Evolutionary conservation across 1,139 yeast genomes (phyloP), one percentile per base, ranked within the genome.

Genomic region (Geotrichum carabidarum): DNA sequence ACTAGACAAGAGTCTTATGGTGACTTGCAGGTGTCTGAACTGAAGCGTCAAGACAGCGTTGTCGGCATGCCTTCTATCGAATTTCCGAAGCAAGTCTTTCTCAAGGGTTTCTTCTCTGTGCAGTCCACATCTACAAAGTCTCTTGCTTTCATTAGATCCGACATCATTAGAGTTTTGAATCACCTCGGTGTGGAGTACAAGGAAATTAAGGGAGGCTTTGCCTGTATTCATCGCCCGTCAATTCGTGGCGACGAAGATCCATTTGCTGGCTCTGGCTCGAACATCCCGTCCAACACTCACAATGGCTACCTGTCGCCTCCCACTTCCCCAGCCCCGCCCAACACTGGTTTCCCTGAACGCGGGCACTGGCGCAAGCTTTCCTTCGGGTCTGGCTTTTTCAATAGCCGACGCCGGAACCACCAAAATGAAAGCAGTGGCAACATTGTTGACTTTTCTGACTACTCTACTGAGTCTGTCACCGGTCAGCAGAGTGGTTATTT

Each of bases 51-150:
- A 32, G 5, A 31, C 44, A 42, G 50, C 4, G 43, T 36, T n/a
- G 58, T 47, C 27, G 47, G 86, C 15, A 90, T 91, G 97, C 96
- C 95, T 34, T 89, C 96, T 0, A 90, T 91, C 67, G 96, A 90
- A 66, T 88, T 83, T 66, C 96, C 96, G 60, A 86, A 86, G 72
- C 91, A 96, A 2, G 79, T 91, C 60, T 90, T 90, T 74, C 79
- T 93, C 68, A 90, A 91, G 69, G 98, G 98, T 0, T 90, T 93
- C 66, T 93, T 93, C 73, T 84, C 94, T 60, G 98, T 91, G 46
- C 97, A 90, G 71, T 87, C 96, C 0, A 93, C 99, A 0, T 89
- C 97, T 1, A 88, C 96, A 4, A 90, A 90, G 64, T 91, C 96
- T 93, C 95, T 93, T 55, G 93, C 95, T 8, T 88, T 87, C 58